Percentiles rank a stretch among this genome's conserved stretches.
phyloP scores from a whole-genome alignment of 768 basidiomycete genomes.

The Pisolithus marmoratus region DNA sequence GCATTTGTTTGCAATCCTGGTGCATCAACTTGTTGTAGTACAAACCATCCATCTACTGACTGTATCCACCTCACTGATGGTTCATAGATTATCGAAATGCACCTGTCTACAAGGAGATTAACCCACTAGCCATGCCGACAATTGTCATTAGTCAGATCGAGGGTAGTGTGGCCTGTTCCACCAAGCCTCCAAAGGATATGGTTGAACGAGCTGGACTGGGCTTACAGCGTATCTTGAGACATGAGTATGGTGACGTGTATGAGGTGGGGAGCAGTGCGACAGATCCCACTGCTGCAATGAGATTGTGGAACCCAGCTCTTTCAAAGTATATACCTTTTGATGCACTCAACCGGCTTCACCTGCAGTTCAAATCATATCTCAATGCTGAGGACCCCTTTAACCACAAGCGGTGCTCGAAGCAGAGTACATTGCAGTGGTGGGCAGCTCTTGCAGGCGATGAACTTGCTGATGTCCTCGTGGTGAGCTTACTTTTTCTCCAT shows the following conservation, averaged over 20 bases:
- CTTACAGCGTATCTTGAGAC: neutral
- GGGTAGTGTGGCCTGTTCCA: neutral
- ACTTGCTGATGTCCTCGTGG: constrained; percentile 1
- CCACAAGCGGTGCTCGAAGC: neutral
- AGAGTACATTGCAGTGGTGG: constrained; percentile 2
- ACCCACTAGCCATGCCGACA: no score
- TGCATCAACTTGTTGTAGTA: neutral
- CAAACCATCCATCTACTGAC: neutral
- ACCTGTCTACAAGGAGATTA: no score
- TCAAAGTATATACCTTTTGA: neutral
- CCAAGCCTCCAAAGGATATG: constrained; percentile 1
- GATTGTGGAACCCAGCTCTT: neutral
- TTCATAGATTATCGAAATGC: neutral
- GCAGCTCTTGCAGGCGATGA: neutral
- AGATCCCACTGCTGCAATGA: neutral
- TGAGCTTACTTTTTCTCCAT: neutral
- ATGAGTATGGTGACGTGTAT: constrained; percentile 4
- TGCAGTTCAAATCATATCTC: constrained; percentile 4
- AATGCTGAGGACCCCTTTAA: constrained; percentile 2
- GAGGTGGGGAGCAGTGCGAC: neutral
- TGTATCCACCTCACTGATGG: neutral
- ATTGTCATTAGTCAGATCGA: no score
- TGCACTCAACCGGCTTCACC: neutral
- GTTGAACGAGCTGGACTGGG: neutral
- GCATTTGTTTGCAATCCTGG: constrained; percentile 22